phyloP scores from a whole-genome alignment of 768 basidiomycete species.

The Pleurotus eryngii region DNA sequence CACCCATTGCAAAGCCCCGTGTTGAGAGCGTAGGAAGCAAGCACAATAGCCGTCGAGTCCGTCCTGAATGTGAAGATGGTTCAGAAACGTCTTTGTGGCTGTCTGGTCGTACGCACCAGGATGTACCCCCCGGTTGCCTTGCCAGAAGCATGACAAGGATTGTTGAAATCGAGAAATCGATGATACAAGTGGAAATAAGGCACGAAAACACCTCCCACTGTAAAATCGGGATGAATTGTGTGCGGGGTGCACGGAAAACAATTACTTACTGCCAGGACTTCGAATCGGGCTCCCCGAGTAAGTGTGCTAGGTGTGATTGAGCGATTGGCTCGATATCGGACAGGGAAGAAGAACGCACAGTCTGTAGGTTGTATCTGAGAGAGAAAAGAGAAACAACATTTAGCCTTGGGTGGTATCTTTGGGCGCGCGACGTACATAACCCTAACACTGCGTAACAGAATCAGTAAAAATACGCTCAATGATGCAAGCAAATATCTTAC shows the following conservation, averaged over 20 bases:
- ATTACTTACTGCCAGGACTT: neutral
- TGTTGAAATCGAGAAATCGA: neutral
- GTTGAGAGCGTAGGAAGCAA: conserved; percentile 5
- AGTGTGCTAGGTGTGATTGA: neutral
- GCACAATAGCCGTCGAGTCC: conserved; percentile 1
- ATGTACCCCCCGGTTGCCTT: neutral
- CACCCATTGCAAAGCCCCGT: neutral
- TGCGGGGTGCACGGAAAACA: neutral
- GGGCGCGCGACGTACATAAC: neutral
- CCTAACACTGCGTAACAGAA: neutral
- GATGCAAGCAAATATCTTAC: neutral
- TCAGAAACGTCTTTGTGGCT: neutral
- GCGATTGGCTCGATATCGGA: too few species aligned
- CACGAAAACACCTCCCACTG: neutral
- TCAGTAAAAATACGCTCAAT: neutral
- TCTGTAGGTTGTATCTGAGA: neutral
- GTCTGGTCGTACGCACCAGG: neutral
- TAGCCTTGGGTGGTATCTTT: too few species aligned
- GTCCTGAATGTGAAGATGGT: neutral
- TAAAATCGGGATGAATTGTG: neutral
- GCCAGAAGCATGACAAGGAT: neutral
- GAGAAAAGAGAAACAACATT: too few species aligned
- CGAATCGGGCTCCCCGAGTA: neutral
- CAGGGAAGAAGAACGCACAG: neutral
- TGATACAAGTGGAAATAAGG: neutral